phyloP scores from a whole-genome alignment of 2,329 filamentous ascomycete genomes.

The Cladosporium sp. region DNA sequence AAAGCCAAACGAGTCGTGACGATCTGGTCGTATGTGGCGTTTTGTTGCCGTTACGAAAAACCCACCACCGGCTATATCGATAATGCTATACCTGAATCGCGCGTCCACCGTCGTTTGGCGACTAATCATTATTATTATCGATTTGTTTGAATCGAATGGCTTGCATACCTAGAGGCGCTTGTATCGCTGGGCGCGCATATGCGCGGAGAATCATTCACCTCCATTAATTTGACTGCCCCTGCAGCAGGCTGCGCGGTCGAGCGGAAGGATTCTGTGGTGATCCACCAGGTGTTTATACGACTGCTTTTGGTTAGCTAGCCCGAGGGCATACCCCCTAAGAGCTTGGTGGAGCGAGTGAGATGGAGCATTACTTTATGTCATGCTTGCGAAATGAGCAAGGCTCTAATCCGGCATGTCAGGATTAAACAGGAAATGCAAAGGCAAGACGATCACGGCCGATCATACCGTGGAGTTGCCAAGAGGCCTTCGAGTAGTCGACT shows the following conservation, averaged over 20 bases:
- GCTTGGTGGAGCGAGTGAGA: not conserved
- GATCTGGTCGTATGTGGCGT: no score
- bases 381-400: not conserved
- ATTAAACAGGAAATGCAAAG: not conserved
- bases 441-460: no score
- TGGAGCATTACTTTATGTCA: not conserved
- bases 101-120: no score
- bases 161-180: no score
- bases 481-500: not conserved
- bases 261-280: not conserved
- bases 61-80: not conserved
- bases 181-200: not conserved
- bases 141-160: no score
- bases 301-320: not conserved
- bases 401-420: no score
- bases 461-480: no score
- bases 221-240: not conserved
- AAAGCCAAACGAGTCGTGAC: not conserved
- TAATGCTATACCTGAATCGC: no score
- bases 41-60: no score
- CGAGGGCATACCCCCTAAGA: not conserved
- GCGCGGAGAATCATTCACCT: not conserved
- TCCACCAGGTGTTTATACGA: not conserved
- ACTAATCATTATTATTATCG: no score
- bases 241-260: not conserved